Base-by-base conservation (phyloP, 345 rosid species). In the Eucalyptus pumila region DNA sequence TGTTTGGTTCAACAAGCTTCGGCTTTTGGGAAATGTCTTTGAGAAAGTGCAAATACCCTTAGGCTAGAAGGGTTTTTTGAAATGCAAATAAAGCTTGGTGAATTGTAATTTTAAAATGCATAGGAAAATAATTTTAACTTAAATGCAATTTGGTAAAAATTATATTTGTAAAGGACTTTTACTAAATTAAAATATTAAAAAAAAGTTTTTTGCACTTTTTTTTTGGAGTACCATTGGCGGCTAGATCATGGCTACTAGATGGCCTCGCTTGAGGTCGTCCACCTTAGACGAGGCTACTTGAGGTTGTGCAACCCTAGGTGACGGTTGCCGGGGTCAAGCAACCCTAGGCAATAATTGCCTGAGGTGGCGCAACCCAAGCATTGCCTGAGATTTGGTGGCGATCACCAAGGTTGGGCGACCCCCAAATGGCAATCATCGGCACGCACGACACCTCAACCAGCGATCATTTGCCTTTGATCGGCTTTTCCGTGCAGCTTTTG, bases 351-450 rank as follows among this genome's bases (percentile, higher is more conserved):
- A 52, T 1, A 0, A 0, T 52, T 52, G 56, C 56, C 56, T 19
- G 0, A 52, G 2, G 56, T 8, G 24, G 1, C 56, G 1, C 0
- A 5, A 52, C 5, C 24, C 56, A 52, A 19, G 24, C 56, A 52
- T 52, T 2, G 56, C 56, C 0, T 52, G 0, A 52, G 2, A 0
- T 52, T 0, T 19, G 0, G 24, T 0, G 0, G 0, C 0, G 0
- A 8, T 52, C 11, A 8, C 0, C 0, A 0, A 52, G 11, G 11
- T 52, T 0, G 11, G 0, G 11, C 11, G 0, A 52, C 58, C 26
- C 24, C 26, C 11, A 19, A 52, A 52, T 0, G 2, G 5, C 0
- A 52, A 52, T 19, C 58, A 52, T 0, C 0, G 0, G 1, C 4
- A 0, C 2, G 1, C 56, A 17, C 0, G 4, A 51, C 56, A 23